Conservation (phyloP, 352 stramenopile species). For the Phytophthora tentaculata region DNA sequence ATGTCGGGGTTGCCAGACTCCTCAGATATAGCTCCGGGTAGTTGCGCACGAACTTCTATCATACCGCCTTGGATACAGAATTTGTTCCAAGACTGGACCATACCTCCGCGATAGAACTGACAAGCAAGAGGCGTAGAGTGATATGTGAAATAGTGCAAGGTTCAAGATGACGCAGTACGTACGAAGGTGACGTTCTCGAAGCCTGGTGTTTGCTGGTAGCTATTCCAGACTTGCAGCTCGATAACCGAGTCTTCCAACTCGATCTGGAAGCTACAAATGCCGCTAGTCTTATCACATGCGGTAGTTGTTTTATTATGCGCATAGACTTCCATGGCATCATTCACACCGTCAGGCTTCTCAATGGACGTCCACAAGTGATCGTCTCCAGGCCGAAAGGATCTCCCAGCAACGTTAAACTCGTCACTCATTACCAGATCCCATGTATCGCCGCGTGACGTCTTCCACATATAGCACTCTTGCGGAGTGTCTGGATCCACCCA, state of each 20-base stretch:
- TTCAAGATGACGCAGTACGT: conserved; percentile 17
- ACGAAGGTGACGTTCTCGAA: conserved; percentile 52
- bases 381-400: conserved; percentile 86
- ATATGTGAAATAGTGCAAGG: not conserved
- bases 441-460: conserved; percentile 56
- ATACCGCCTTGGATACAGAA: conserved; percentile 94
- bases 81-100: conserved; percentile 94
- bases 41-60: conserved; percentile 78
- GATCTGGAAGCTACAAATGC: conserved; percentile 47
- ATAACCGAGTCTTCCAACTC: conserved; percentile 41
- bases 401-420: conserved; percentile 91
- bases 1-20: conserved; percentile 52
- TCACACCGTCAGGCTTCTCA: conserved; percentile 93
- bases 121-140: not conserved
- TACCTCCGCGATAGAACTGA: conserved; percentile 73
- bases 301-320: conserved; percentile 79
- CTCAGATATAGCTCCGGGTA: conserved; percentile 69
- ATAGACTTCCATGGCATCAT: conserved; percentile 92
- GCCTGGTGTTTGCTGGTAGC: conserved; percentile 39
- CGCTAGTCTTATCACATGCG: conserved; percentile 33
- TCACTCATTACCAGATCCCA: conserved; percentile 94
- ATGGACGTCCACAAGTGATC: conserved; percentile 94
- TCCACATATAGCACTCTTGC: conserved; percentile 31
- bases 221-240: conserved; percentile 53
- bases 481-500: conserved; percentile 61